Percentiles rank a stretch among this genome's conserved stretches.
These are phyloP conservation scores for Pythium monospermum DNA, from an alignment of 352 stramenopile species.

Conservation along the genomic window DNA sequence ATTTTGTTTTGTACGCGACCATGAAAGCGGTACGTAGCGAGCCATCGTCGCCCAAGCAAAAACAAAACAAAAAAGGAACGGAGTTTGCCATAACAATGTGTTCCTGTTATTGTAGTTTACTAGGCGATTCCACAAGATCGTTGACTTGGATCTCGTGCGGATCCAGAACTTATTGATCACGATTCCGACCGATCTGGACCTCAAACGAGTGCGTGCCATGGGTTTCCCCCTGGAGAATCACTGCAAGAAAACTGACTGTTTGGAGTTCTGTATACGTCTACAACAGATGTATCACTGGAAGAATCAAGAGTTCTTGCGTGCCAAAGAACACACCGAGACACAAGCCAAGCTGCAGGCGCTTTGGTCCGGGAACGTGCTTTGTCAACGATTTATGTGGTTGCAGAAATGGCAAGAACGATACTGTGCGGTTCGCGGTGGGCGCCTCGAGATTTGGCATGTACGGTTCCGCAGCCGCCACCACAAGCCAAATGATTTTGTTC, in stretches of 20 bases:
- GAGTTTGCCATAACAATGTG: neutral
- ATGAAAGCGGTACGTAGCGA: slow-evolving; percentile 30
- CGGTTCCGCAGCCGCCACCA: too few species aligned
- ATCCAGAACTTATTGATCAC: slow-evolving; percentile 30
- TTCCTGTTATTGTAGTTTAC: slow-evolving; percentile 28
- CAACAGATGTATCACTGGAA: slow-evolving; percentile 27
- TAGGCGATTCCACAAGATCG: slow-evolving; percentile 26
- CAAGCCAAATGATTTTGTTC: too few species aligned
- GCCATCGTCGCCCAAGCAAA: neutral
- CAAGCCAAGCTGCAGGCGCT: slow-evolving; percentile 31
- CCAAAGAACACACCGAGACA: slow-evolving; percentile 27
- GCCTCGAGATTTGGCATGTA: slow-evolving; percentile 36
- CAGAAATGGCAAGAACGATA: slow-evolving; percentile 25
- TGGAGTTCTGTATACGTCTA: neutral
- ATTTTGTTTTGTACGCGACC: slow-evolving; percentile 23
- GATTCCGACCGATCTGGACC: slow-evolving; percentile 31
- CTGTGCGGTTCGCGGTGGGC: slow-evolving; percentile 24
- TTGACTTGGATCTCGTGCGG: slow-evolving; percentile 24
- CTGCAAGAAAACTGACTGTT: neutral
- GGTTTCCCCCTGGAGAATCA: too few species aligned
- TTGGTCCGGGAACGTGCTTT: slow-evolving; percentile 28
- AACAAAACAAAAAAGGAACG: too few species aligned
- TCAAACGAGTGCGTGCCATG: slow-evolving; percentile 16
- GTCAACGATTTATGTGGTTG: slow-evolving; percentile 8
- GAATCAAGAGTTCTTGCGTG: slow-evolving; percentile 30